Percentiles rank a stretch among this genome's conserved stretches.
Conservation (phyloP, 202 grass and related monocot genomes). For the Alloteropsis angusta region DNA sequence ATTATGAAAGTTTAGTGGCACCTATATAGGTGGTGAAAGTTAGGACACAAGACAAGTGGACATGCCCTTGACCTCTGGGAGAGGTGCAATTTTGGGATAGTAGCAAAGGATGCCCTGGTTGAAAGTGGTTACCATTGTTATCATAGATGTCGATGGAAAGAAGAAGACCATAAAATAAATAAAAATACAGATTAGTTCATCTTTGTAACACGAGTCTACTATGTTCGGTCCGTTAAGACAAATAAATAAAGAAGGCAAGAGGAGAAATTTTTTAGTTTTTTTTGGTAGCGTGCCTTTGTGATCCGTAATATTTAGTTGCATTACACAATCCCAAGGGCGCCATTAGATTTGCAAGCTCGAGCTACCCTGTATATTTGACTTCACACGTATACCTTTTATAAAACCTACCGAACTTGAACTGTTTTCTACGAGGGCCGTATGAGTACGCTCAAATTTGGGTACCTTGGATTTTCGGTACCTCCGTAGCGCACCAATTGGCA, state of each 20-base stretch:
- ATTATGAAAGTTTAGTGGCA: too few species aligned
- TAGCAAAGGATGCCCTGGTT: background rate
- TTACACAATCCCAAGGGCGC: background rate
- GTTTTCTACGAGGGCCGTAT: background rate
- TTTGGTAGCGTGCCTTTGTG: background rate
- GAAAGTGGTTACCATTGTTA: background rate
- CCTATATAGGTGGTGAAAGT: too few species aligned
- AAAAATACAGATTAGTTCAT: background rate
- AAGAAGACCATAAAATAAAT: background rate
- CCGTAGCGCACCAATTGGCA: background rate
- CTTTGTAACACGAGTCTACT: background rate
- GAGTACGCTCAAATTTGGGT: too few species aligned
- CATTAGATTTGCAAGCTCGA: background rate
- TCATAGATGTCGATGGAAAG: too few species aligned
- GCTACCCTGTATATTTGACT: background rate
- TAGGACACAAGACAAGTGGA: too few species aligned
- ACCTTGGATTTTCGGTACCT: background rate
- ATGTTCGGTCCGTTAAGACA: background rate
- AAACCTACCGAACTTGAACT: background rate
- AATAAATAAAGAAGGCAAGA: background rate
- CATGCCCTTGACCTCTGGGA: too few species aligned
- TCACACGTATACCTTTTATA: background rate
- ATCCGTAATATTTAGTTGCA: background rate
- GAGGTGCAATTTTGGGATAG: too few species aligned
- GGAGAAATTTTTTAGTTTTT: background rate